Base-by-base conservation (phyloP, 495 filamentous ascomycete species). In the Rusavskia elegans region DNA sequence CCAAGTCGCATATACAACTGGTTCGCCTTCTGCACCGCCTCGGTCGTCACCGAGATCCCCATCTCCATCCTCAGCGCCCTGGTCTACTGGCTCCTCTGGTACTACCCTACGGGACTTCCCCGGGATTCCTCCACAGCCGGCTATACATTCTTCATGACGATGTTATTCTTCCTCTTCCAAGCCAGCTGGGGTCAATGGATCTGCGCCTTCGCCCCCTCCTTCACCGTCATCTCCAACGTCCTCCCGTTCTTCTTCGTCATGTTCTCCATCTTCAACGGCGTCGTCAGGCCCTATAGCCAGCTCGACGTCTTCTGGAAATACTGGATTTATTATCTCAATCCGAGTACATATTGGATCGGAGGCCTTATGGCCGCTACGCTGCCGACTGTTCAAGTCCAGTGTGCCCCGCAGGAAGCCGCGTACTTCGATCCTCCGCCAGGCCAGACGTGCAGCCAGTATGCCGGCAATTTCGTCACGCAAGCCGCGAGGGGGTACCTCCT, bases 181-280 rank as follows among this genome's bases (percentile, higher is more conserved):
- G 73, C 77, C 6, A 80, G 74, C 53, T 88, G 84, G 83, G 85
- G 86, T 23, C 86, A 92, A 60, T 89, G 83, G 82, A 86, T 89
- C 56, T 83, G 80, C 59, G 82, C 86, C 5, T 85, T 87, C 66
- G 82, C 87, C 0, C 85, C 85, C 1, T 79, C 71, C 7, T 87
- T 89, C 69, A 85, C 83, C 3, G 82, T 90, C 59, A 87, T 89
- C 59, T 77, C 78, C 44, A 89, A 90, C 66, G 54, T 75, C 44
- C 72, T 82, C 4, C 84, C 84, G 4, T 87, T 87, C 67, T 89
- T 92, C 75, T 81, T 89, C 63, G 83, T 86, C 63, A 79, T 84
- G 60, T 82, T 84, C 62, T 70, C 67, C 9, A 63, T 87, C 49
- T 89, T 89, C 70, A 86, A 86, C 68, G 85, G 85, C 51, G 77